Evolutionary conservation across 2,329 filamentous ascomycete species (phyloP).

Genomic region (Cryoendolithus antarcticus): DNA sequence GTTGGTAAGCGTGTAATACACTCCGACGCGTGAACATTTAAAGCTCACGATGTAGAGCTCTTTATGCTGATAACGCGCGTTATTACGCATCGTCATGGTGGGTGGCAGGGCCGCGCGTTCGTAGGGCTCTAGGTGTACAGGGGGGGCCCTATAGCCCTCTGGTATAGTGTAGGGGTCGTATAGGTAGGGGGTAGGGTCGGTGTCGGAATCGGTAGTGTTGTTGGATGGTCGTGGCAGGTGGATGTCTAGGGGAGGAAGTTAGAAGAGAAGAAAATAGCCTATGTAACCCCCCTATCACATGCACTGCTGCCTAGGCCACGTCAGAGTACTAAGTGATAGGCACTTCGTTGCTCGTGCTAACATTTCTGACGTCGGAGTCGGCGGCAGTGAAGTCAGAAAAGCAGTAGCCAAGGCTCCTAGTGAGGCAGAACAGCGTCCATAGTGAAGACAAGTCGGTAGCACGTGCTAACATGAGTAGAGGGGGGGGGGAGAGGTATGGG

Average conservation of each 20-base stretch:
- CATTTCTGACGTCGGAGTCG: too few relatives aligned
- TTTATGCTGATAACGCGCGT: constrained; percentile 34
- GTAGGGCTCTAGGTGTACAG: constrained; percentile 14
- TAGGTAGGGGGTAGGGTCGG: constrained; percentile 11
- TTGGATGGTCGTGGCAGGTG: constrained; percentile 1
- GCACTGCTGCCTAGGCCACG: too few relatives aligned
- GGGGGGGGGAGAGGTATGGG: too few relatives aligned
- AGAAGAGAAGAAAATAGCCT: background rate
- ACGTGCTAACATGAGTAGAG: too few relatives aligned
- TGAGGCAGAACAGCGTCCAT: too few relatives aligned
- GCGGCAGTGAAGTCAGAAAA: too few relatives aligned
- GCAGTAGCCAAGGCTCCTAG: too few relatives aligned
- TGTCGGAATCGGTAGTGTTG: constrained; percentile 1
- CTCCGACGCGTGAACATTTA: constrained; percentile 89
- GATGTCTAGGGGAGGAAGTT: constrained; percentile 2
- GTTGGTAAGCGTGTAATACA: constrained; percentile 94
- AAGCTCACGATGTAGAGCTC: constrained; percentile 82
- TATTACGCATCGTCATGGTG: constrained; percentile 46
- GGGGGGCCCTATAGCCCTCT: constrained; percentile 18
- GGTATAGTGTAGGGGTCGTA: constrained; percentile 14
- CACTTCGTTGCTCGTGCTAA: too few relatives aligned
- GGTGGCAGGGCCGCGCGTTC: constrained; percentile 11
- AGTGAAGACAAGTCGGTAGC: too few relatives aligned
- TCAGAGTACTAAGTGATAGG: too few relatives aligned
- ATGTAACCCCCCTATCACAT: too few relatives aligned